Conservation (phyloP, 2,329 filamentous ascomycete species). For the Diaporthe sp. region DNA sequence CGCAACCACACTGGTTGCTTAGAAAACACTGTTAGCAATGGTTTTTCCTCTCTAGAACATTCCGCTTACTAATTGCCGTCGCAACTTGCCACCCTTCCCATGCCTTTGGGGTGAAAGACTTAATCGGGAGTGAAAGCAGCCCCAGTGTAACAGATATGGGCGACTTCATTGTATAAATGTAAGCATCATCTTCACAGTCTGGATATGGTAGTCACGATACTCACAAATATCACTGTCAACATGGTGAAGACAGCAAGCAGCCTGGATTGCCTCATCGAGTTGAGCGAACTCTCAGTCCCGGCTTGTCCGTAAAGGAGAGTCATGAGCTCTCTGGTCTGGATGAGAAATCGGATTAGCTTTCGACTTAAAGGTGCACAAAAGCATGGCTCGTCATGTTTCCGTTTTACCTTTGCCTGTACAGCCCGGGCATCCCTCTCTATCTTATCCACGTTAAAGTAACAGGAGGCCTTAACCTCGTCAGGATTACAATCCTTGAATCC, state of each 20-base stretch:
- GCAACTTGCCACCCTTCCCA: constrained; percentile 41
- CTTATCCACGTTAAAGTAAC: background rate
- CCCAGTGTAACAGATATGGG: constrained; percentile 9
- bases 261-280: constrained; percentile 16
- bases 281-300: constrained; percentile 14
- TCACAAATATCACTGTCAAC: constrained; percentile 13
- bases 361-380: background rate
- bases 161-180: constrained; percentile 1
- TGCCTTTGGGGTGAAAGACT: constrained; percentile 22
- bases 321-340: constrained; percentile 3
- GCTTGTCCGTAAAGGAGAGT: constrained; percentile 22
- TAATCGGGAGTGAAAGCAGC: background rate
- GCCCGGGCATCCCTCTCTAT: background rate
- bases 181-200: background rate
- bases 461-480: background rate
- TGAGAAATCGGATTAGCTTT: background rate
- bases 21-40: background rate
- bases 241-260: constrained; percentile 7
- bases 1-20: background rate
- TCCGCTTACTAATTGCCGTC: background rate
- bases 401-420: constrained; percentile 3
- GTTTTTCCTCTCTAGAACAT: background rate
- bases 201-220: background rate
- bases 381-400: background rate
- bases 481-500: background rate